Evolutionary conservation across 805 yeast genomes (phyloP).

Genomic region (Candida ulmi): DNA sequence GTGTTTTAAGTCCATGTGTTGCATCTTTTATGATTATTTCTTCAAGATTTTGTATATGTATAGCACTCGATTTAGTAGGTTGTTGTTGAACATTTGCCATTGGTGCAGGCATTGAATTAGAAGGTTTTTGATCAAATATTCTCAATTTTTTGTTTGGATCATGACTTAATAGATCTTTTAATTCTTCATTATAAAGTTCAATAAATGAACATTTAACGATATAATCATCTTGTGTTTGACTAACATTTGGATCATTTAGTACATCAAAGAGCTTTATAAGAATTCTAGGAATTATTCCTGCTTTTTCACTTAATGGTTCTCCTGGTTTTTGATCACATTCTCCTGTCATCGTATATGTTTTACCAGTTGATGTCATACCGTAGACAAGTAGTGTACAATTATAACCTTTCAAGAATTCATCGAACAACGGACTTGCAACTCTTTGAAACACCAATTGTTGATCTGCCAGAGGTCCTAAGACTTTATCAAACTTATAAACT

Average conservation of each 20-base stretch:
- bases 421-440: constrained; percentile 57
- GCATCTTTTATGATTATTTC: constrained; percentile 53
- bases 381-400: constrained; percentile 83
- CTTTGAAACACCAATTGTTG: constrained; percentile 62
- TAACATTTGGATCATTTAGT: constrained; percentile 28
- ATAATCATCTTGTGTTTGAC: constrained; percentile 37
- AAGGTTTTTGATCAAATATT: constrained; percentile 39
- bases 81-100: constrained; percentile 2
- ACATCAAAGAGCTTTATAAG: constrained; percentile 50
- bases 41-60: constrained; percentile 58
- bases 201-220: constrained; percentile 74
- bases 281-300: constrained; percentile 67
- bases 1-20: constrained; percentile 47
- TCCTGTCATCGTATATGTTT: constrained; percentile 78
- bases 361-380: constrained; percentile 92
- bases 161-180: constrained; percentile 57
- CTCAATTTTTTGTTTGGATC: constrained; percentile 42
- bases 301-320: constrained; percentile 35
- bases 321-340: constrained; percentile 36
- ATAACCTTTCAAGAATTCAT: constrained; percentile 68
- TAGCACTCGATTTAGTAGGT: constrained; percentile 21
- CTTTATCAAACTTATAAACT: constrained; percentile 70
- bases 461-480: constrained; percentile 77
- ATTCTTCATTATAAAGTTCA: constrained; percentile 84
- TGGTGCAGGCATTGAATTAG: background rate